phyloP scores from a whole-genome alignment of 208 protist genomes.

The Novymonas esmeraldas region DNA sequence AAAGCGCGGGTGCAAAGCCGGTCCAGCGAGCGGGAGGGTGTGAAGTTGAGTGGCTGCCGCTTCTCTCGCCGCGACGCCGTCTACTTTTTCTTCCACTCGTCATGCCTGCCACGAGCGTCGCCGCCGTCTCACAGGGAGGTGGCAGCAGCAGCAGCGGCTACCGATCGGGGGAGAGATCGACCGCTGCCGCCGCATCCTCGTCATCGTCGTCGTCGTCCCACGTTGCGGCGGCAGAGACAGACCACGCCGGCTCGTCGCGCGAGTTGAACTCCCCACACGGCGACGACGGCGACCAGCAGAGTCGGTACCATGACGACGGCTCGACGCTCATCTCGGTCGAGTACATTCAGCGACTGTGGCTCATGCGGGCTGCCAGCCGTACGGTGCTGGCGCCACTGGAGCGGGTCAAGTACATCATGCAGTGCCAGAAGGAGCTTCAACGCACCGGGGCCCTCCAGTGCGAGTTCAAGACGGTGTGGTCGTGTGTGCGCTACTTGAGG shows the following conservation, averaged over 20 bases:
- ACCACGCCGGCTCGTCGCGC: background rate
- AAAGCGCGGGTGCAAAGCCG: no score
- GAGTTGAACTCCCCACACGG: background rate
- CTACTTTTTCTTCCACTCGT: background rate
- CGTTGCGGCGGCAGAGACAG: background rate
- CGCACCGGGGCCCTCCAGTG: slow-evolving; percentile 46
- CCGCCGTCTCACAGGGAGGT: background rate
- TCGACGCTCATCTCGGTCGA: slow-evolving; percentile 52
- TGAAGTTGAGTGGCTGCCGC: no score
- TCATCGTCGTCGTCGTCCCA: background rate
- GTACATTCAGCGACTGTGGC: slow-evolving; percentile 57
- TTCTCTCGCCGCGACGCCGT: no score
- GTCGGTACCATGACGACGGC: slow-evolving; percentile 8
- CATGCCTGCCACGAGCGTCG: slow-evolving; percentile 4
- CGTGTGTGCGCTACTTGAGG: slow-evolving; percentile 55
- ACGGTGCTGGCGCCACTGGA: slow-evolving; percentile 80
- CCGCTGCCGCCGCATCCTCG: background rate
- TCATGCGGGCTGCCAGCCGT: slow-evolving; percentile 43
- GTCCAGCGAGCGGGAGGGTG: no score
- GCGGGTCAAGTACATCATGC: slow-evolving; percentile 86
- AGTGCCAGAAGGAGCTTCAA: slow-evolving; percentile 75
- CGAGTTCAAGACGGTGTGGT: slow-evolving; percentile 58
- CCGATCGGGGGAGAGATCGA: background rate
- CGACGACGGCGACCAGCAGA: background rate
- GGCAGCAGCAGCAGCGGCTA: background rate